Evolutionary conservation across 352 stramenopile species (phyloP).

Genomic region (Phytophthora europaea): DNA sequence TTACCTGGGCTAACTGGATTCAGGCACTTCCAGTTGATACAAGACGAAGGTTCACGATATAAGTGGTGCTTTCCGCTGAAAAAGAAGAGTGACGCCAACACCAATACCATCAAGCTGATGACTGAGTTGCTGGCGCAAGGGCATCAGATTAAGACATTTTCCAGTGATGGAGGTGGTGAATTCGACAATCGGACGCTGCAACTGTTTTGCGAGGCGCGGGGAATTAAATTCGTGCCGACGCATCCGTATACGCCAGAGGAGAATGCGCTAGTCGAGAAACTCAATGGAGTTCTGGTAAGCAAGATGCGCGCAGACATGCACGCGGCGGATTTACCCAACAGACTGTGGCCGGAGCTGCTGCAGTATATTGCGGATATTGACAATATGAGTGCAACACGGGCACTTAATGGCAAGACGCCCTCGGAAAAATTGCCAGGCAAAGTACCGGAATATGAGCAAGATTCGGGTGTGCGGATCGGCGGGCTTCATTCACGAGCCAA

Average conservation of each 20-base stretch:
- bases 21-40: not conserved
- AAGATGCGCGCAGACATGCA: not conserved
- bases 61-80: not conserved
- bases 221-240: not conserved
- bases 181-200: not conserved
- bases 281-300: not conserved
- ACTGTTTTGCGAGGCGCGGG: not conserved
- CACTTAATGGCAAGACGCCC: not conserved
- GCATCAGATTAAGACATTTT: not conserved
- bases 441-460: not conserved
- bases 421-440: not conserved
- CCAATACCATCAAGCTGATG: not conserved
- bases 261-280: not conserved
- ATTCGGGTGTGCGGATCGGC: not conserved
- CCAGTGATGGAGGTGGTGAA: not conserved
- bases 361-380: not conserved
- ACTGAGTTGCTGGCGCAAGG: not conserved
- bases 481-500: no score
- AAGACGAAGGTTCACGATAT: not conserved
- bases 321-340: not conserved
- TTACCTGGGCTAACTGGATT: not conserved
- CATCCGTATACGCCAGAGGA: not conserved
- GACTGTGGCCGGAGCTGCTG: not conserved
- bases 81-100: not conserved
- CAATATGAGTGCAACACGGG: not conserved